Evolutionary conservation across 129 eudicot genomes (phyloP).

Genomic region (Glebionis coronaria): DNA sequence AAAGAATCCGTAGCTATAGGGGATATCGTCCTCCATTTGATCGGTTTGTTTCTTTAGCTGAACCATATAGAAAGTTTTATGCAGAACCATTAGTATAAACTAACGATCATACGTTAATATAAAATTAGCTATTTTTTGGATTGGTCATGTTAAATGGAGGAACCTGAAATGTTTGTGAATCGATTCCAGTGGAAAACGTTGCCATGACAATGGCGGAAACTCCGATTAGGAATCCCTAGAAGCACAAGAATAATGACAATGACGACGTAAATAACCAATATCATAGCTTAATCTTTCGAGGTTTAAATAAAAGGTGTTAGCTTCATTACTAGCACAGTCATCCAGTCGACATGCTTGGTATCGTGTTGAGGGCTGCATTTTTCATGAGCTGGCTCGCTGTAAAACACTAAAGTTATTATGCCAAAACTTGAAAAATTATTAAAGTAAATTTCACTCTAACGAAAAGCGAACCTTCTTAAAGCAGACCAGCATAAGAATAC

Average conservation of each 20-base stretch:
- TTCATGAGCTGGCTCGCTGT: conserved; percentile 76
- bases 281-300: neutral
- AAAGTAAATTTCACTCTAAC: neutral
- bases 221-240: conserved; percentile 87
- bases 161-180: conserved; percentile 96
- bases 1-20: conserved; percentile 84
- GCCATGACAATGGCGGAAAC: conserved; percentile 83
- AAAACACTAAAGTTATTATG: conserved; percentile 18
- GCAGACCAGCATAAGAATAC: conserved; percentile 97
- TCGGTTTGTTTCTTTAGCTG: conserved; percentile 70
- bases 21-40: conserved; percentile 72
- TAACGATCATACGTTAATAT: conserved; percentile 1
- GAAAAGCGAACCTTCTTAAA: conserved; percentile 68
- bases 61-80: conserved; percentile 1
- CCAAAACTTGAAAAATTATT: neutral
- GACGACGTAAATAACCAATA: neutral
- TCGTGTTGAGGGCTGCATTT: conserved; percentile 70
- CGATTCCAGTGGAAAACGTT: conserved; percentile 95
- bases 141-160: neutral
- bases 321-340: conserved; percentile 74
- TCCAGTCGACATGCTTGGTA: conserved; percentile 61
- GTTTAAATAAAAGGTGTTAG: conserved; percentile 12
- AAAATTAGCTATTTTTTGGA: no score
- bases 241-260: conserved; percentile 7
- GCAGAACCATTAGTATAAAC: conserved; percentile 5